Conservation (phyloP, 1,284 basidiomycete species). For the Rhodotorula mucilaginosa region DNA sequence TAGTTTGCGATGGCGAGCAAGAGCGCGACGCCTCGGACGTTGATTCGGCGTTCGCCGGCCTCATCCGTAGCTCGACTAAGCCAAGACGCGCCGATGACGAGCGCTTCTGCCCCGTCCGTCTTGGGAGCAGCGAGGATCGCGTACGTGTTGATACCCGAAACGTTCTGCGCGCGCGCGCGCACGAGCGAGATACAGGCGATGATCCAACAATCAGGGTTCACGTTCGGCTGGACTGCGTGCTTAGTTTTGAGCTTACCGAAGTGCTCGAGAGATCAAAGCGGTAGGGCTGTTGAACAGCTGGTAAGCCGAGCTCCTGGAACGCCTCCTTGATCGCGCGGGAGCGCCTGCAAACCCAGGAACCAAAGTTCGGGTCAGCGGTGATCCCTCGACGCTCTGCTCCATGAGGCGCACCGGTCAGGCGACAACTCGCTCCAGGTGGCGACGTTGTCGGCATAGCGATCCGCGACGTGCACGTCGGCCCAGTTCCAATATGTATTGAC, state of each 20-base stretch:
- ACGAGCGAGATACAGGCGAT: conserved; percentile 49
- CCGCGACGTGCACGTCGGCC: conserved; percentile 79
- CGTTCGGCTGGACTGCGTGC: neutral
- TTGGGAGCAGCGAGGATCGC: conserved; percentile 78
- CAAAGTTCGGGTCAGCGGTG: conserved; percentile 14
- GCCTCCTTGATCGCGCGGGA: conserved; percentile 60
- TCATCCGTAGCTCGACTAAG: conserved; percentile 55
- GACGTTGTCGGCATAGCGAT: conserved; percentile 67
- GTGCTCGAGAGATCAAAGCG: conserved; percentile 51
- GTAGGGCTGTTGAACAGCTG: conserved; percentile 67
- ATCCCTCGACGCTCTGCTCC: conserved; percentile 4
- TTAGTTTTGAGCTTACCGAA: conserved; percentile 2
- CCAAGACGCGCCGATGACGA: conserved; percentile 87
- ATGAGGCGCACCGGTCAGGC: conserved; percentile 64
- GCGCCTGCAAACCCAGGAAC: conserved; percentile 55
- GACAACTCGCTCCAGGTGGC: conserved; percentile 59
- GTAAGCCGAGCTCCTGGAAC: conserved; percentile 67
- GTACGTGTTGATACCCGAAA: conserved; percentile 73
- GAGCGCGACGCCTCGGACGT: conserved; percentile 81
- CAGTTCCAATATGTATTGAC: conserved; percentile 84
- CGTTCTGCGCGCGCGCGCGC: conserved; percentile 47
- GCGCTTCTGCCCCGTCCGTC: conserved; percentile 82
- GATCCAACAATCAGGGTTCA: conserved; percentile 47
- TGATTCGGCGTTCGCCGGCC: conserved; percentile 58
- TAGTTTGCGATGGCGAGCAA: conserved; percentile 78